These are phyloP conservation scores for Verbascum thapsus DNA, from an alignment of 257 asterid genomes.

Conservation along the genomic window DNA sequence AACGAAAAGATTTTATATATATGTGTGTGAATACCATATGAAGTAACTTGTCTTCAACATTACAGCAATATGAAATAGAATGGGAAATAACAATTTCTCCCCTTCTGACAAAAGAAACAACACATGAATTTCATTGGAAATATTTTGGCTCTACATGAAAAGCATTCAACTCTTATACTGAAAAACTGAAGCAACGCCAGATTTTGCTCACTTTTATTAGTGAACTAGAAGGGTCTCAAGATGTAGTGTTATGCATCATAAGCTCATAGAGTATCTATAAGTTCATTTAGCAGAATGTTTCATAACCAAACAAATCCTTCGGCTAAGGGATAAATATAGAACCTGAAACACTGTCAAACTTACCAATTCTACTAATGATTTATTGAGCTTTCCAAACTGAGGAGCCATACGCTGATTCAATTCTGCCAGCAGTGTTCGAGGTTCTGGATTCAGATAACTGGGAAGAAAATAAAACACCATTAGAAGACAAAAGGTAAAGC, in stretches of 20 bases:
- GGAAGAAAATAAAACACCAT: slow-evolving; percentile 27
- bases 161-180: not conserved
- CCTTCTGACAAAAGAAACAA: slow-evolving; percentile 1
- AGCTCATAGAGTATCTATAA: not conserved
- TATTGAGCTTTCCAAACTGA: slow-evolving; percentile 79
- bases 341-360: slow-evolving; percentile 31
- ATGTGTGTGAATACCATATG: not conserved
- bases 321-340: slow-evolving; percentile 3
- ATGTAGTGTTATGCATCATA: not conserved
- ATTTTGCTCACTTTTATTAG: not conserved
- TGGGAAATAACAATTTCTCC: not conserved
- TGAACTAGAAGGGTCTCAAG: slow-evolving; percentile 8
- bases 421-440: slow-evolving; percentile 71
- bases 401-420: slow-evolving; percentile 92
- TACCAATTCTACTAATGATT: slow-evolving; percentile 86
- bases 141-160: slow-evolving; percentile 15
- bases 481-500: slow-evolving; percentile 22
- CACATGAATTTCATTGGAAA: not conserved
- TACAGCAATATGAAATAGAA: not conserved
- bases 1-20: too few species aligned
- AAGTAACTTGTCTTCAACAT: not conserved
- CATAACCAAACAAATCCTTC: slow-evolving; percentile 13
- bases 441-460: slow-evolving; percentile 90
- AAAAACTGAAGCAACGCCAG: slow-evolving; percentile 17
- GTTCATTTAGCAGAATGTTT: slow-evolving; percentile 24